Evolutionary conservation across 345 rosid genomes (phyloP), one percentile per base, ranked within the genome.

Genomic region (Dimocarpus longan): DNA sequence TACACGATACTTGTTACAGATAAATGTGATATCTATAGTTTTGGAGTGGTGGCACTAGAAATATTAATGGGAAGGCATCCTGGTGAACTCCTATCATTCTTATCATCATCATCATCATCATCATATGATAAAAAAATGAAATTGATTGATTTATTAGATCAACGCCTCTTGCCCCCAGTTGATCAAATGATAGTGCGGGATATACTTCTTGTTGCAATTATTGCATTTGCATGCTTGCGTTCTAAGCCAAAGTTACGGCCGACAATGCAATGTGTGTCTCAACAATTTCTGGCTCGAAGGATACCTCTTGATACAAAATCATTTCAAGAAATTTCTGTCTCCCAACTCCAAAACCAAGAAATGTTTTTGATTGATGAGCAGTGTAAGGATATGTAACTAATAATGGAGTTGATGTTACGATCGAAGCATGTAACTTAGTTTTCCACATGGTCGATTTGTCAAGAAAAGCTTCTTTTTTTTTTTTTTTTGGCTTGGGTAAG

Each of bases 221-320:
- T 73, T 0, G 81, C 84, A 0, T 43, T 83, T 2, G 79, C 84
- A 10, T 80, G 84, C 69, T 72, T 82, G 59, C 65, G 40, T 0
- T 5, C 68, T 0, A 60, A 70, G 13, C 79, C 81, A 0, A 73
- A 40, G 32, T 69, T 37, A 10, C 68, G 75, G 2, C 87, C 82
- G 8, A 56, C 79, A 0, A 82, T 80, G 76, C 64, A 75, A 43
- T 13, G 6, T 0, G 70, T 82, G 24, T 80, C 77, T 6, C 62
- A 71, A 44, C 73, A 74, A 6, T 66, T 81, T 54, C 28, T 81
- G 0, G 0, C 15, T 3, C 0, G 0, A 7, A 52, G 40, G 26
- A 8, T 4, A 50, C 15, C 15, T 4, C 5, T 50, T 11, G 37
- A 32, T 32, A 15, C 4, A 50, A 50, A 50, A 50, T 5, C 56